Evolutionary conservation across 1,139 yeast genomes (phyloP), one percentile per base, ranked within the genome.

Genomic region (Suhomyces chickasaworum): DNA sequence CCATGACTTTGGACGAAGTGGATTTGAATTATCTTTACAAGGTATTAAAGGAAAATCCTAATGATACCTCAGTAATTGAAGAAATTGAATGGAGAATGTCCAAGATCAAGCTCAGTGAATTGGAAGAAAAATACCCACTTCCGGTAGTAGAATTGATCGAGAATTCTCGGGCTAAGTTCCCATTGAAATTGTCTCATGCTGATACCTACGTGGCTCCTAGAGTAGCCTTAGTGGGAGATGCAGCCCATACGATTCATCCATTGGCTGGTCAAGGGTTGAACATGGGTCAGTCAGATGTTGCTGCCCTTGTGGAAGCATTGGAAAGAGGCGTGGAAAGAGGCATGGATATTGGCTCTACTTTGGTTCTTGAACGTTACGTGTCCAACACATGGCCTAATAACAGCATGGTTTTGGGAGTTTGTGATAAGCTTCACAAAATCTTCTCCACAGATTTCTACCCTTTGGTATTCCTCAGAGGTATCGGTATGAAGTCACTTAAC

Each of bases 221-320:
- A 54, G 79, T 91, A 29, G 99, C 98, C 0, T 72, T 93, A 17
- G 86, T 93, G 8, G 99, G 99, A 17, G 99, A 93, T 66, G 99
- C 99, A 1, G 99, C 98, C 0, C 99, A 93, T 57, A 86, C 98
- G 0, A 89, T 96, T 1, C 99, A 93, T 64, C 99, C 99, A 2
- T 74, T 93, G 49, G 98, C 98, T 2, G 99, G 99, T 4, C 99
- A 95, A 67, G 99, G 99, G 13, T 78, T 93, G 50, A 93, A 93
- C 64, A 90, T 93, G 96, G 99, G 99, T n/a, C 97, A 91, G 64
- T 84, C 86, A 30, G 99, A 93, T 61, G 97, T 89, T 2, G 84
- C 84, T 47, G 73, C 84, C 2, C 73, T 93, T 36, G 82, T 85
- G 1, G 71, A 65, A 1, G 88, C 95, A 0, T 63, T 93, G 36